Percentiles rank a stretch among this genome's conserved stretches.
Conservation (phyloP, 257 asterid genomes). For the Perilla frutescens region DNA sequence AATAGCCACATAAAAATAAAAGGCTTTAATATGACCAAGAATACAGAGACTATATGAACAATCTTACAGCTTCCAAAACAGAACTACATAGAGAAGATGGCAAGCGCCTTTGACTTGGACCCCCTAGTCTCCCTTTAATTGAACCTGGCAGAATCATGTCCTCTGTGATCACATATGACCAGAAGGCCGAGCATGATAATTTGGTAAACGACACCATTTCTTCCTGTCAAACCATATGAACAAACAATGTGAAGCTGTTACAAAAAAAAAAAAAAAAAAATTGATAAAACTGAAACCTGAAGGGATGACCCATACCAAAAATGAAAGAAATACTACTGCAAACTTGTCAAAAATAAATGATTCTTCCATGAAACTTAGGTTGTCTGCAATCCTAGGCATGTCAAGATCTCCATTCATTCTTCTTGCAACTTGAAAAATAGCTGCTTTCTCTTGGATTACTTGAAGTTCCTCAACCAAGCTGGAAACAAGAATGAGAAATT, state of each 20-base stretch:
- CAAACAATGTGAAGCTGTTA: slow-evolving; percentile 7
- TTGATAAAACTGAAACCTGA: slow-evolving; percentile 10
- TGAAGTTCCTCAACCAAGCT: slow-evolving; percentile 81
- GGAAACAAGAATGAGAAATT: slow-evolving; percentile 71
- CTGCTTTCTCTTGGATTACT: slow-evolving; percentile 58
- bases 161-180: slow-evolving; percentile 53
- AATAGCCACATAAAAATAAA: slow-evolving; percentile 18
- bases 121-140: slow-evolving; percentile 86
- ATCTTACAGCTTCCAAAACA: slow-evolving; percentile 82
- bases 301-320: slow-evolving; percentile 56
- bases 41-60: slow-evolving; percentile 31
- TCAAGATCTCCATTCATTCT: slow-evolving; percentile 41
- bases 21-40: slow-evolving; percentile 14
- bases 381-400: slow-evolving; percentile 42
- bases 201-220: slow-evolving; percentile 66
- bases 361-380: slow-evolving; percentile 40
- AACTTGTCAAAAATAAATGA: slow-evolving; percentile 56
- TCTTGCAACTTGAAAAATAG: slow-evolving; percentile 41
- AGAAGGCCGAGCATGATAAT: slow-evolving; percentile 65
- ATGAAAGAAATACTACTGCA: slow-evolving; percentile 49
- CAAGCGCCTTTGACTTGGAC: slow-evolving; percentile 90
- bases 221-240: slow-evolving; percentile 54
- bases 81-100: slow-evolving; percentile 64
- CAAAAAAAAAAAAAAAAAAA: background rate
- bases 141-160: slow-evolving; percentile 67